Evolutionary conservation across 805 yeast genomes (phyloP).

Genomic region (Candida ficus): DNA sequence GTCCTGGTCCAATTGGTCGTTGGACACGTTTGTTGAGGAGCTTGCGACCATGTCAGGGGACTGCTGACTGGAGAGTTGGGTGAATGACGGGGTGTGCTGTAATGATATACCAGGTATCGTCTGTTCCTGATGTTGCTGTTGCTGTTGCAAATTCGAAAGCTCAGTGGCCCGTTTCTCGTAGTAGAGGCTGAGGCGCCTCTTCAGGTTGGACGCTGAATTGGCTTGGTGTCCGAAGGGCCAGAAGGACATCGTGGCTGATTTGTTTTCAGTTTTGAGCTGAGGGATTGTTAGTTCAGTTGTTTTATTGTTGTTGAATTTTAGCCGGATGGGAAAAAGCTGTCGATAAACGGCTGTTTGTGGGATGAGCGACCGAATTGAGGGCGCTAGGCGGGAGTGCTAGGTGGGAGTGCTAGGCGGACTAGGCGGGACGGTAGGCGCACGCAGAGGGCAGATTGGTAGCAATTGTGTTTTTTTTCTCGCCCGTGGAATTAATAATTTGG

Average conservation of each 20-base stretch:
- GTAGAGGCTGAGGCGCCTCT: conserved; percentile 36
- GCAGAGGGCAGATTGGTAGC: too few species aligned
- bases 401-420: not conserved
- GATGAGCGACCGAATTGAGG: too few species aligned
- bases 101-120: not conserved
- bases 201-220: conserved; percentile 29
- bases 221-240: conserved; percentile 41
- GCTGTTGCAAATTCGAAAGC: conserved; percentile 6
- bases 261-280: not conserved
- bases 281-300: not conserved
- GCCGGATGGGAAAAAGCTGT: too few species aligned
- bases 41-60: not conserved
- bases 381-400: not conserved
- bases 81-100: not conserved
- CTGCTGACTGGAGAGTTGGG: not conserved
- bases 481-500: too few species aligned
- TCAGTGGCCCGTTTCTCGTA: conserved; percentile 22
- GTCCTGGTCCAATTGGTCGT: conserved; percentile 3
- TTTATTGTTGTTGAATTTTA: not conserved
- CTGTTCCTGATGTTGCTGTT: conserved; percentile 5
- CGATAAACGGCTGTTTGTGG: not conserved
- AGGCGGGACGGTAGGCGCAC: not conserved
- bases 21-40: not conserved
- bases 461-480: too few species aligned
- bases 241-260: conserved; percentile 31